Evolutionary conservation across 2,329 filamentous ascomycete species (phyloP).

Genomic region (Alternaria arborescens): DNA sequence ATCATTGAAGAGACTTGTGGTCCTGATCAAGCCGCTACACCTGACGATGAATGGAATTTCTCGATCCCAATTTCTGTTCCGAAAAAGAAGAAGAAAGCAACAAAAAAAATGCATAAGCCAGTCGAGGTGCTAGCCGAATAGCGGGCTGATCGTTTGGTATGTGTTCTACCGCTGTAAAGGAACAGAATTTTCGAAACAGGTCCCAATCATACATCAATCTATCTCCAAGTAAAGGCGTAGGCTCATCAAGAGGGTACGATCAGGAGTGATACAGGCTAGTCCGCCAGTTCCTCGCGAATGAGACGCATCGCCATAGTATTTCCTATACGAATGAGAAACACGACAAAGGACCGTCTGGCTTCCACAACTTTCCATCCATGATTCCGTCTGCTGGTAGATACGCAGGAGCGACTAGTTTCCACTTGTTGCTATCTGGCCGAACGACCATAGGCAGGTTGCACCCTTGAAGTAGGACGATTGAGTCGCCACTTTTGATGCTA

Average conservation of each 20-base stretch:
- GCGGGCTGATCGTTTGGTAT: too few species aligned
- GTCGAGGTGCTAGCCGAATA: background rate
- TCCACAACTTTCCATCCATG: background rate
- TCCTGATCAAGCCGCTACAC: background rate
- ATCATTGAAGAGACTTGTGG: background rate
- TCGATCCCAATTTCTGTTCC: background rate
- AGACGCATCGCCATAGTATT: too few species aligned
- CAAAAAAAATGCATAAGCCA: background rate
- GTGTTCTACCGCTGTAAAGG: too few species aligned
- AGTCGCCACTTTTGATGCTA: background rate
- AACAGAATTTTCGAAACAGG: too few species aligned
- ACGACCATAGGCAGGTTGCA: background rate
- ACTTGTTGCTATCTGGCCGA: fast-evolving
- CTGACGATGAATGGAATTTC: background rate
- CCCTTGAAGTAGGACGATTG: background rate
- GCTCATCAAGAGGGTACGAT: too few species aligned
- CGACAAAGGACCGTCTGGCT: background rate
- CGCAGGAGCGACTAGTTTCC: fast-evolving
- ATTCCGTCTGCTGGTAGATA: background rate
- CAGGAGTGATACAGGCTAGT: too few species aligned
- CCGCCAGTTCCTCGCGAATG: too few species aligned
- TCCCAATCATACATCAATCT: fast-evolving
- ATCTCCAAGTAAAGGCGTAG: too few species aligned
- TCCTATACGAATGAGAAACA: too few species aligned
- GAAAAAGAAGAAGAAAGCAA: background rate